Conservation (phyloP, 23 red algal genomes). For the Gracilaria domingensis region DNA sequence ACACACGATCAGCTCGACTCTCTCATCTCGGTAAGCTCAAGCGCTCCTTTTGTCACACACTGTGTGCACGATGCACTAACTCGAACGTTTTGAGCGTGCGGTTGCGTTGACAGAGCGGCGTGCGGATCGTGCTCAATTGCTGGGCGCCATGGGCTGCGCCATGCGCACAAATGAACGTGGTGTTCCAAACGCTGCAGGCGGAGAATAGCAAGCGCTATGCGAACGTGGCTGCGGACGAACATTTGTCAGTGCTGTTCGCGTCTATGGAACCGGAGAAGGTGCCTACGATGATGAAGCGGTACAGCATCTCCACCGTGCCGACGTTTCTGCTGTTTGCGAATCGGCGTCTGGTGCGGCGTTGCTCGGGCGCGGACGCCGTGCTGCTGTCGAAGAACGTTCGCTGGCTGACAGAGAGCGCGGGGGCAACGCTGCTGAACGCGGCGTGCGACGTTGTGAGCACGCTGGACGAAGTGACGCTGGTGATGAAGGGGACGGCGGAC, state of each 20-base stretch:
- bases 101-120: background rate
- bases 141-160: slow-evolving; percentile 72
- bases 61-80: too few relatives aligned
- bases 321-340: slow-evolving; percentile 50
- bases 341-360: slow-evolving; percentile 19
- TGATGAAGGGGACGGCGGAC: slow-evolving; percentile 83
- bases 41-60: too few relatives aligned
- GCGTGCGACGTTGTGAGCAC: slow-evolving; percentile 45
- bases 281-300: slow-evolving; percentile 22
- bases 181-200: slow-evolving; percentile 41
- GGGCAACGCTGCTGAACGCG: slow-evolving; percentile 9
- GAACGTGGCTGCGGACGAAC: background rate
- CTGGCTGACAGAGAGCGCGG: slow-evolving; percentile 30
- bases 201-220: background rate
- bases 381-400: slow-evolving; percentile 16
- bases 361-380: slow-evolving; percentile 36
- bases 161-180: slow-evolving; percentile 65
- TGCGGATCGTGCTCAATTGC: slow-evolving; percentile 17
- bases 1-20: background rate
- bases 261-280: slow-evolving; percentile 9
- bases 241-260: slow-evolving; percentile 13
- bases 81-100: too few relatives aligned
- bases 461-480: slow-evolving; percentile 46
- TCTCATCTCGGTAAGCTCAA: slow-evolving; percentile 21
- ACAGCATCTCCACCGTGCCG: slow-evolving; percentile 40